Evolutionary conservation across 441 rosid species (phyloP).

Genomic region (Erodium moschatum): DNA sequence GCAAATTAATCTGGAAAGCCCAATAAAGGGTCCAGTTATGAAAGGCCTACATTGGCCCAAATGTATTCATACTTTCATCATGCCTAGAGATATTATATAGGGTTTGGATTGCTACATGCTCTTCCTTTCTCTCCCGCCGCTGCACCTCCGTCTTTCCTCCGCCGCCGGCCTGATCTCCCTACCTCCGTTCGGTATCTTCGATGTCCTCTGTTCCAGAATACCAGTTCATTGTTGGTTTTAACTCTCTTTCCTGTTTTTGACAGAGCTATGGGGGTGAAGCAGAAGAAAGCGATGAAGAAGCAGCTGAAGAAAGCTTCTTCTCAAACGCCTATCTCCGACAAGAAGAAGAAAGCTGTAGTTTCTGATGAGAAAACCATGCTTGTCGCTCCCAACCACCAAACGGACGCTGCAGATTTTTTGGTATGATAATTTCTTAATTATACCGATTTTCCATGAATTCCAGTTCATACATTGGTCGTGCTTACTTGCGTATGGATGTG

Average conservation of each 20-base stretch:
- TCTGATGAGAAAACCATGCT: slow-evolving; percentile 8
- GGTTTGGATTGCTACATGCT: no score
- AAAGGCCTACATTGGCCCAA: no score
- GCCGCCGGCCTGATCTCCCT: no score
- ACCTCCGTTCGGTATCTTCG: not conserved
- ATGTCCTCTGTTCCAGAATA: not conserved
- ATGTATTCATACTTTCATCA: no score
- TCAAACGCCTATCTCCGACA: slow-evolving; percentile 1
- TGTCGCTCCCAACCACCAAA: slow-evolving; percentile 25
- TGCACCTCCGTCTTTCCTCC: no score
- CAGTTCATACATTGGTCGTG: no score
- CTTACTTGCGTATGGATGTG: not conserved
- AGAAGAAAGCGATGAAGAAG: slow-evolving; percentile 59
- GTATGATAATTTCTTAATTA: slow-evolving; percentile 24
- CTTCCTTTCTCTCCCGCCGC: no score
- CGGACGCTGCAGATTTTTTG: slow-evolving; percentile 58
- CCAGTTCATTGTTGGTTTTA: no score
- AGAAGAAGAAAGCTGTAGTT: slow-evolving; percentile 2
- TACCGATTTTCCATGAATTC: not conserved
- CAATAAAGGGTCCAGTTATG: no score
- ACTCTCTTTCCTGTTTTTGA: not conserved
- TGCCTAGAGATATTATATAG: no score
- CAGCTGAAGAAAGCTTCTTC: slow-evolving; percentile 40
- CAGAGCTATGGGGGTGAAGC: slow-evolving; percentile 55
- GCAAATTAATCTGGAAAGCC: no score